Conservation (phyloP, 768 basidiomycete species). For the Strobilomyces echinocephalus region DNA sequence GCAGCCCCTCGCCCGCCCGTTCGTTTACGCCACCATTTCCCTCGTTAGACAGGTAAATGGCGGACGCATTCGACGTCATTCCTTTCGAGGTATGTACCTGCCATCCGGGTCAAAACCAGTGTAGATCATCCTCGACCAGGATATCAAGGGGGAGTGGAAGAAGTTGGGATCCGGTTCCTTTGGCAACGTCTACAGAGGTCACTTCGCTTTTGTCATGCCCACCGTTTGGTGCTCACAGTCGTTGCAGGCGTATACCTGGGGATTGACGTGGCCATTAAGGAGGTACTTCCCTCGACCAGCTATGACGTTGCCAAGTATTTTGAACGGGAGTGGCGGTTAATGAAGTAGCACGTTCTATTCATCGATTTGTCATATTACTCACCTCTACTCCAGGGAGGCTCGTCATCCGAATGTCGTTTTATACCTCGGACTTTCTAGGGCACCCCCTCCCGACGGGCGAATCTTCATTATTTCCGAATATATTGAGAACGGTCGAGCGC, state of each 20-base stretch:
- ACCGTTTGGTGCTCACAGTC: conserved; percentile 1
- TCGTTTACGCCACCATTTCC: neutral
- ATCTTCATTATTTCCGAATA: conserved; percentile 96
- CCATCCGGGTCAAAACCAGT: neutral
- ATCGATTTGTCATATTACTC: neutral
- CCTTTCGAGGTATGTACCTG: conserved; percentile 63
- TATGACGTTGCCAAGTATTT: conserved; percentile 98
- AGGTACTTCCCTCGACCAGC: conserved; percentile 85
- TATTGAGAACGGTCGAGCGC: conserved; percentile 68
- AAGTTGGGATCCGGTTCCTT: conserved; percentile 91
- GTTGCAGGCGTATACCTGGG: conserved; percentile 82
- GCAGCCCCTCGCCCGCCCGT: neutral
- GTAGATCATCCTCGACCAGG: conserved; percentile 39
- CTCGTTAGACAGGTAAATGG: conserved; percentile 25
- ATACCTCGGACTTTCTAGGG: conserved; percentile 84
- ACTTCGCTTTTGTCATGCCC: conserved; percentile 6
- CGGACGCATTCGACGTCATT: conserved; percentile 83
- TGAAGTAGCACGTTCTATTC: conserved; percentile 54
- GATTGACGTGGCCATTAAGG: conserved; percentile 94
- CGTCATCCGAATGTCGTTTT: conserved; percentile 91
- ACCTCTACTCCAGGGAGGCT: conserved; percentile 51
- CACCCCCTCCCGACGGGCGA: conserved; percentile 71
- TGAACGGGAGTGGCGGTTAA: conserved; percentile 96
- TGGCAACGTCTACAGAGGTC: conserved; percentile 82
- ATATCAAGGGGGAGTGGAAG: conserved; percentile 85